Conservation (phyloP, 2,329 filamentous ascomycete genomes). For the Penicillium sp. region DNA sequence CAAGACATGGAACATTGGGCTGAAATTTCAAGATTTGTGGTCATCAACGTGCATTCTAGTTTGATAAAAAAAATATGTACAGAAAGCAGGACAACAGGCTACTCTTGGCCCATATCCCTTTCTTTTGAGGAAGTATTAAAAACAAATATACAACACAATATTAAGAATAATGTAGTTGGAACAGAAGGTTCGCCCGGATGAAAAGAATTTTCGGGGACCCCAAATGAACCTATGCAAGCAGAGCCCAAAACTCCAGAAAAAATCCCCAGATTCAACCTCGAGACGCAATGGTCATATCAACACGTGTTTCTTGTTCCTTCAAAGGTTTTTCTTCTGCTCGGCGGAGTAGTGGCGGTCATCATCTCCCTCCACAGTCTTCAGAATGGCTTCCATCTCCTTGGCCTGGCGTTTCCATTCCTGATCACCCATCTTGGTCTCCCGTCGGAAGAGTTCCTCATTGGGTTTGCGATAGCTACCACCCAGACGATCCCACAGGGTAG, state of each 20-base stretch:
- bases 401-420: slow-evolving; percentile 77
- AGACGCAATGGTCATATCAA: neutral
- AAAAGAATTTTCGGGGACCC: neutral
- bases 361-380: slow-evolving; percentile 69
- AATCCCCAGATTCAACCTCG: neutral
- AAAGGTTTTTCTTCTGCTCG: slow-evolving; percentile 37
- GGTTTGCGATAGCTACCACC: slow-evolving; percentile 85
- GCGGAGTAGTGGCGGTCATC: slow-evolving; percentile 48
- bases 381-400: slow-evolving; percentile 72
- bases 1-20: neutral
- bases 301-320: slow-evolving; percentile 10
- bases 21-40: neutral
- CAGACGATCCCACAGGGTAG: slow-evolving; percentile 85
- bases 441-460: slow-evolving; percentile 79
- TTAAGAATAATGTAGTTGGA: neutral
- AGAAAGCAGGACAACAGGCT: slow-evolving; percentile 6
- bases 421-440: slow-evolving; percentile 81
- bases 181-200: neutral
- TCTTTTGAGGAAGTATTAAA: slow-evolving; percentile 15
- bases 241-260: neutral
- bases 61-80: slow-evolving; percentile 17
- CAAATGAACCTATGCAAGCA: neutral
- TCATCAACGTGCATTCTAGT: slow-evolving; percentile 16
- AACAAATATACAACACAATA: slow-evolving; percentile 1
- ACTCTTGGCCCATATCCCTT: neutral